A percentile compares a stretch with the other conserved stretches of the same genome.
These are phyloP conservation scores for Digitaria exilis DNA, from an alignment of 202 grass and related monocot genomes.

Conservation along the genomic window DNA sequence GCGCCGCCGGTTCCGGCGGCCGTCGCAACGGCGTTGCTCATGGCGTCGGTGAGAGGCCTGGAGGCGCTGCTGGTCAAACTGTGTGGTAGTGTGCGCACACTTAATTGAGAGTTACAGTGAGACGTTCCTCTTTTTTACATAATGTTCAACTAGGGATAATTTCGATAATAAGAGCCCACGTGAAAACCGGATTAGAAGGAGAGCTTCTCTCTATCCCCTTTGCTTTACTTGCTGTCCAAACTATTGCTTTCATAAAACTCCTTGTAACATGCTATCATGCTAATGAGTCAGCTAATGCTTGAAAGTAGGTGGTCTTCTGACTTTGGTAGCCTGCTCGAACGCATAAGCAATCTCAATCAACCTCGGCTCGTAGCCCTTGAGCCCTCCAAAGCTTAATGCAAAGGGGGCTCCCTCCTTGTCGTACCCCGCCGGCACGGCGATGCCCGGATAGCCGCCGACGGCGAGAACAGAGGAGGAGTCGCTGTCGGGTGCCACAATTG, in stretches of 20 bases:
- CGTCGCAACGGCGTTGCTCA: conserved; percentile 1
- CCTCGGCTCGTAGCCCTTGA: conserved; percentile 59
- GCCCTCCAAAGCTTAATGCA: conserved; percentile 43
- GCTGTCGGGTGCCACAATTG: conserved; percentile 30
- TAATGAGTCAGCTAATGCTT: neutral
- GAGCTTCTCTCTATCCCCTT: too few relatives aligned
- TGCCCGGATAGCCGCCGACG: conserved; percentile 51
- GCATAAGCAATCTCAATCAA: conserved; percentile 63
- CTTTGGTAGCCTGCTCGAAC: conserved; percentile 61
- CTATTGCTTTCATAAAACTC: neutral
- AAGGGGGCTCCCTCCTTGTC: conserved; percentile 40
- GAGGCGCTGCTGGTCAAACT: neutral
- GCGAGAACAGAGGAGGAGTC: conserved; percentile 22
- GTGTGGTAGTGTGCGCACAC: too few relatives aligned
- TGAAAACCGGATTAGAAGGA: too few relatives aligned
- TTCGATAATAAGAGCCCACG: too few relatives aligned
- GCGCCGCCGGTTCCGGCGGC: neutral
- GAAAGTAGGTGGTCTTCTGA: conserved; percentile 43
- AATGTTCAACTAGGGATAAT: too few relatives aligned
- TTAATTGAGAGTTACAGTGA: too few relatives aligned
- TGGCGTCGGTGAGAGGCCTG: neutral
- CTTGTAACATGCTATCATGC: neutral
- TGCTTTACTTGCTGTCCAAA: too few relatives aligned
- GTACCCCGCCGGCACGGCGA: conserved; percentile 63
- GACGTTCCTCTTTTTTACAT: too few relatives aligned